Percentiles rank a stretch among this genome's conserved stretches.
These are phyloP conservation scores for Paramecium octaurelia DNA, from an alignment of 73 alveolate species.

Conservation along the genomic window DNA sequence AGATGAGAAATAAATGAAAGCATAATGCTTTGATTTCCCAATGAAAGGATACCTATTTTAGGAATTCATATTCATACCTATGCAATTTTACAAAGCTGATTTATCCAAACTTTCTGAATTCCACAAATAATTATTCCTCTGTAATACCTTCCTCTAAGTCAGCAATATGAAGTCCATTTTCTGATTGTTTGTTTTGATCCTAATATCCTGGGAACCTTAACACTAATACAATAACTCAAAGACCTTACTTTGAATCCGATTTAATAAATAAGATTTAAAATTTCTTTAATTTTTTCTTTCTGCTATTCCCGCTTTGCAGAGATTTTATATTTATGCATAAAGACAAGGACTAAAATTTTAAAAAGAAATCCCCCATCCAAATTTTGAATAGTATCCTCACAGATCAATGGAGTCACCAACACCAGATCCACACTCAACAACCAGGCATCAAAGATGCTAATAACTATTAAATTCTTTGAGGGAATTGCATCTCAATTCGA, in stretches of 20 bases:
- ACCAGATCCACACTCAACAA: background rate
- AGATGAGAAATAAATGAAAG: background rate
- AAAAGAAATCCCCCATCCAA: background rate
- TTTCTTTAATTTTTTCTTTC: background rate
- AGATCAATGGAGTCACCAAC: background rate
- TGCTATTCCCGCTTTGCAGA: conserved; percentile 44
- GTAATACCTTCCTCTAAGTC: conserved; percentile 45
- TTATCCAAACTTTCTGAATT: conserved; percentile 37
- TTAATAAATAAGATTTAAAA: background rate
- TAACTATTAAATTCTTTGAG: background rate
- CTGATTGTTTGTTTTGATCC: background rate
- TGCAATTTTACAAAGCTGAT: conserved; percentile 35
- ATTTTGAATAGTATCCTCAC: background rate
- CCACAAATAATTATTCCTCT: conserved; percentile 38
- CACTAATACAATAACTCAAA: background rate
- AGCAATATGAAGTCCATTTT: conserved; percentile 22
- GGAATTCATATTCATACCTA: background rate
- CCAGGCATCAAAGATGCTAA: background rate
- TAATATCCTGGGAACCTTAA: background rate
- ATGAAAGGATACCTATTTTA: conserved; percentile 5
- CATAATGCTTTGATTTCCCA: conserved; percentile 43
- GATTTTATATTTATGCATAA: background rate
- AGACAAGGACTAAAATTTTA: background rate
- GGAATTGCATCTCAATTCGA: background rate
- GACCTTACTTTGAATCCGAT: background rate